phyloP scores from a whole-genome alignment of 192 early-diverging fungal genomes.

The Linnemannia exigua region DNA sequence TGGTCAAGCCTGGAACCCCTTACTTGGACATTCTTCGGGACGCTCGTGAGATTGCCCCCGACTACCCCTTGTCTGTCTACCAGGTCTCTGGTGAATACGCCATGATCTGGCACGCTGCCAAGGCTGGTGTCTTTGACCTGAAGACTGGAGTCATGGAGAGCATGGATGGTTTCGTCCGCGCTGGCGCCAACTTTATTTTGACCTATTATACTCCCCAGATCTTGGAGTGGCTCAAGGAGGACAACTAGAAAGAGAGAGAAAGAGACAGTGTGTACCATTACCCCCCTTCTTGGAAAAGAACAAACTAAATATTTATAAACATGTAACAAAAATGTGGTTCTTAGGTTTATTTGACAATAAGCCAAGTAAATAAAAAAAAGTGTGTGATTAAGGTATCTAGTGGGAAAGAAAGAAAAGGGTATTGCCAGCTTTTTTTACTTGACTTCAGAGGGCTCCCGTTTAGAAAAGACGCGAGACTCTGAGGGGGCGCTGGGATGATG shows the following conservation, averaged over 20 bases:
- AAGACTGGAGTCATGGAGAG: conserved; percentile 89
- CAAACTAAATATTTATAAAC: not conserved
- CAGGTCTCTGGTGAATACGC: conserved; percentile 94
- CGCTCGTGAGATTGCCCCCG: conserved; percentile 77
- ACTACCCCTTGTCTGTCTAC: conserved; percentile 96
- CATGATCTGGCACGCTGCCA: conserved; percentile 88
- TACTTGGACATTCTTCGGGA: conserved; percentile 97
- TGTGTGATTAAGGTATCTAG: not conserved
- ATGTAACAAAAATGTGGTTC: not conserved
- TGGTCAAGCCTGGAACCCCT: conserved; percentile 97
- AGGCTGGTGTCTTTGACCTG: conserved; percentile 87
- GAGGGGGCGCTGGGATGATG: conserved; percentile 1
- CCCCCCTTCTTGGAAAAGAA: not conserved
- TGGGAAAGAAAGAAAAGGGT: not conserved
- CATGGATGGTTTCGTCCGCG: conserved; percentile 85
- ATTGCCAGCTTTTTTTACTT: not conserved
- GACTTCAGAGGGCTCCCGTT: not conserved
- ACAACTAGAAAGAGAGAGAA: conserved; percentile 12
- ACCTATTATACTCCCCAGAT: conserved; percentile 97
- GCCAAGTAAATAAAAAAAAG: too few species aligned
- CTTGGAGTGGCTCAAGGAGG: conserved; percentile 89
- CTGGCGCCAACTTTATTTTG: conserved; percentile 93
- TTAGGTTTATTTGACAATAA: not conserved
- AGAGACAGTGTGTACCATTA: not conserved
- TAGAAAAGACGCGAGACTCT: conserved; percentile 8